A percentile compares a stretch with the other conserved stretches of the same genome.
phyloP scores from a whole-genome alignment of 768 basidiomycete species.

The Trametes sanguinea region DNA sequence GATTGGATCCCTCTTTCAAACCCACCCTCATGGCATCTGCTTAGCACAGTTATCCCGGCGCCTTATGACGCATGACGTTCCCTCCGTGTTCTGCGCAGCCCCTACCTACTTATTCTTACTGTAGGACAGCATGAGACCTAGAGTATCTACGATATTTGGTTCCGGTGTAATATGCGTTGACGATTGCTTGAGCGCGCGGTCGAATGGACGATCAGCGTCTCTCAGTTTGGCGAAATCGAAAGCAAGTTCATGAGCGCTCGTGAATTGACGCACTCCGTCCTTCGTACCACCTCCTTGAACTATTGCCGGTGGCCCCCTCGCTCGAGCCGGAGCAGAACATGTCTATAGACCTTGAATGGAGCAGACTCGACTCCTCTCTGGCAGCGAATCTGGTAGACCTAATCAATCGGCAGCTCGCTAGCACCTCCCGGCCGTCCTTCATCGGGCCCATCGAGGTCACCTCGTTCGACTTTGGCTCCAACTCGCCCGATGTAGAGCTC shows the following conservation, averaged over 20 bases:
- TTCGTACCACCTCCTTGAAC: too few species aligned
- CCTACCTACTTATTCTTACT: not conserved
- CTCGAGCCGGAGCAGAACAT: constrained; percentile 41
- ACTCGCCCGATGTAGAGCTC: constrained; percentile 82
- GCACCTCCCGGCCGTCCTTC: constrained; percentile 81
- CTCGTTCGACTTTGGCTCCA: constrained; percentile 84
- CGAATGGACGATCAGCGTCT: not conserved
- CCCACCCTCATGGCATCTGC: constrained; percentile 17
- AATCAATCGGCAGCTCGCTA: constrained; percentile 78
- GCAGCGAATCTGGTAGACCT: constrained; percentile 66
- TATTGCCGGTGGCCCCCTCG: too few species aligned
- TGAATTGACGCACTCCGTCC: not conserved
- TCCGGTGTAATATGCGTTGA: constrained; percentile 16
- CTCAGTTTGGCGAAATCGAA: not conserved
- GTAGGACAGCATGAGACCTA: constrained; percentile 21
- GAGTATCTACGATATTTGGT: constrained; percentile 23
- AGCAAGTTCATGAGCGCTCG: not conserved
- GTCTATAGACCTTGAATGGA: constrained; percentile 97
- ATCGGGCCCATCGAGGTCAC: constrained; percentile 90
- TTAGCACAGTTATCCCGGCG: constrained; percentile 15
- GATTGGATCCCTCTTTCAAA: not conserved
- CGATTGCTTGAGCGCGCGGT: not conserved
- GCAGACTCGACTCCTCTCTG: constrained; percentile 72
- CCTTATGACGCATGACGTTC: constrained; percentile 11
- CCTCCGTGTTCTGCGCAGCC: constrained; percentile 10